Percentiles rank a stretch among this genome's conserved stretches.
Evolutionary conservation across 345 rosid genomes (phyloP).

Genomic region (Rhizophora apiculata): DNA sequence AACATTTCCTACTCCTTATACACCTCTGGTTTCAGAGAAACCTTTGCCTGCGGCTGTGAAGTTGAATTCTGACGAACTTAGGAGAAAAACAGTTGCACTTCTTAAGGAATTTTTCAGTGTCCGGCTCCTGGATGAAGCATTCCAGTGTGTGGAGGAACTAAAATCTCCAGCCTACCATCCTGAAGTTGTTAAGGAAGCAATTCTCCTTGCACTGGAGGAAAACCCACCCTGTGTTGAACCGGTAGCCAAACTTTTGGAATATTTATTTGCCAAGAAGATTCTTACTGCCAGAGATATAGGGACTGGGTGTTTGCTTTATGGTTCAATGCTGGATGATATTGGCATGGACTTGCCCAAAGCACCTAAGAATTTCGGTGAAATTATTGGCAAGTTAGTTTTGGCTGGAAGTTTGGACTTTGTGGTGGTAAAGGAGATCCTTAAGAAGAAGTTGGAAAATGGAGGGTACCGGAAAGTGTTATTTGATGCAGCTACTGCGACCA

Average conservation of each 20-base stretch:
- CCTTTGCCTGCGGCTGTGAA: constrained; percentile 29
- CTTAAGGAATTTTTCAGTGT: constrained; percentile 71
- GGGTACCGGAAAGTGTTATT: constrained; percentile 49
- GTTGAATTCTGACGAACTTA: constrained; percentile 47
- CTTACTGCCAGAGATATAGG: constrained; percentile 47
- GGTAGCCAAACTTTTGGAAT: constrained; percentile 46
- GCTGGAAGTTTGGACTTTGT: constrained; percentile 50
- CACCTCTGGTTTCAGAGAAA: constrained; percentile 33
- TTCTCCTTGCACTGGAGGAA: constrained; percentile 64
- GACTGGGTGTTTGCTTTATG: constrained; percentile 67
- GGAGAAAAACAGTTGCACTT: constrained; percentile 54
- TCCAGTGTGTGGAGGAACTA: constrained; percentile 70
- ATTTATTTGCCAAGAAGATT: constrained; percentile 45
- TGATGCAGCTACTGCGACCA: constrained; percentile 43
- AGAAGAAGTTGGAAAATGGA: constrained; percentile 64
- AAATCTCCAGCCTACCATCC: constrained; percentile 61
- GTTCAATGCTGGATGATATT: constrained; percentile 70
- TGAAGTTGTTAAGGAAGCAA: constrained; percentile 78
- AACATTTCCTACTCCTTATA: constrained; percentile 23
- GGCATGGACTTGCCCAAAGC: constrained; percentile 86
- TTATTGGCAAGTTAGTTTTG: constrained; percentile 59
- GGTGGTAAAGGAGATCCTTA: constrained; percentile 53
- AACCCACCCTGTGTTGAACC: constrained; percentile 58
- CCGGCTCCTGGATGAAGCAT: constrained; percentile 58
- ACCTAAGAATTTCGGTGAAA: constrained; percentile 68